Base-by-base conservation (phyloP, 1,139 yeast species). In the Pichia kudriavzevii region DNA sequence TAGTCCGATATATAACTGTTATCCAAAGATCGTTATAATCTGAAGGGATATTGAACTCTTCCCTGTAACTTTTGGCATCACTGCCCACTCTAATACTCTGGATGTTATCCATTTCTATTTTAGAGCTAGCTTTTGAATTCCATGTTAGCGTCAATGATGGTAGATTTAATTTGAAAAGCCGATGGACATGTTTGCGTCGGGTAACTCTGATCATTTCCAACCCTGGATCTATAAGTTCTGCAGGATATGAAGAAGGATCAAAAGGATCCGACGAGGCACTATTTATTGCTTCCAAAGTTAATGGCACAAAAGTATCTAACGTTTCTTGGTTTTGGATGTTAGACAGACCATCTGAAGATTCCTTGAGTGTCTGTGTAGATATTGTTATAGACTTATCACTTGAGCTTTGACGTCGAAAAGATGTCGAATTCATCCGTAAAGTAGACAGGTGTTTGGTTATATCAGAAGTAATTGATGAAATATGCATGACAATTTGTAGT, bases 21-120 rank as follows among this genome's bases (percentile, higher is more conserved):
- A 84, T 68, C 98, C 98, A 91, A 14, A 73, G 63, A 11, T 66
- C 62, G 32, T 76, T 75, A 35, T 69, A 71, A 32, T 80, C 87
- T 31, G 73, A 63, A 1, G 88, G 72, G 1, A 87, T 70, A 31
- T 79, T 79, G 44, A 83, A 70, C 55, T 84, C 94, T 50, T 88
- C 95, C 40, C 95, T 64, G 52, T 85, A 88, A 44, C 82, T 81
- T 19, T 72, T 67, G 1, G 95, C 96, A 46, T 80, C 81, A 11
- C 66, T 69, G 9, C 79, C 85, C 9, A 69, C 64, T 36, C 87
- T 61, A 1, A 85, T 69, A 38, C 75, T 79, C 45, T 75, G 75
- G 28, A 91, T 40, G 22, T 32, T 38, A 23, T 38, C 42, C 10
- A 31, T 26, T 18, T 28, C 31, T 3, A 35, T 19, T 20, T 28